These are phyloP conservation scores for Nematocida parisii DNA, from an alignment of 371 early-diverging fungal genomes.

Conservation along the genomic window DNA sequence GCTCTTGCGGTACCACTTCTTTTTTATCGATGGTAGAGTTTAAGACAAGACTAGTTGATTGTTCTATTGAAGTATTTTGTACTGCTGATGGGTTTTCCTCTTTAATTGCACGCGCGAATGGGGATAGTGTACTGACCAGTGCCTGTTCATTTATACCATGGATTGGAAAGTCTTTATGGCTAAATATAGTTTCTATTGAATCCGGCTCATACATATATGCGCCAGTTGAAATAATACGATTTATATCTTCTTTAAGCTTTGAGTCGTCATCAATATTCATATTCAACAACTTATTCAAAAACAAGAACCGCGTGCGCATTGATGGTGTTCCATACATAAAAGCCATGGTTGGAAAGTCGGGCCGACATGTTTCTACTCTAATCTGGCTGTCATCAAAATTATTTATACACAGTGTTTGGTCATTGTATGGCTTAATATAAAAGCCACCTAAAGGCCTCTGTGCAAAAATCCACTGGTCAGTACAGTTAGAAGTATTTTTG, in stretches of 20 bases:
- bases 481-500: not conserved
- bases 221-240: not conserved
- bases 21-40: too few relatives aligned
- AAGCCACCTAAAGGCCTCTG: constrained; percentile 23
- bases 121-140: too few relatives aligned
- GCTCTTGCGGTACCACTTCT: too few relatives aligned
- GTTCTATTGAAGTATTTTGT: too few relatives aligned
- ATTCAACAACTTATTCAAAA: not conserved
- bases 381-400: not conserved
- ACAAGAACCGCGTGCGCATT: not conserved
- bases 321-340: constrained; percentile 52
- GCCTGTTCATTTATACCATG: too few relatives aligned
- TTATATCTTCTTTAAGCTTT: not conserved
- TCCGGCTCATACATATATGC: not conserved
- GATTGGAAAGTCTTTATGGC: too few relatives aligned
- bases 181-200: not conserved
- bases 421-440: constrained; percentile 26
- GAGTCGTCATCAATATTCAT: not conserved
- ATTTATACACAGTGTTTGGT: constrained; percentile 21
- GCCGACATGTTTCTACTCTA: constrained; percentile 3
- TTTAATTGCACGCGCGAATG: too few relatives aligned
- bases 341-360: constrained; percentile 28
- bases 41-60: too few relatives aligned
- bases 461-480: constrained; percentile 7
- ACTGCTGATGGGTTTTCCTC: too few relatives aligned